Evolutionary conservation across 2,329 filamentous ascomycete genomes (phyloP).

Genomic region (Neonectria coccinea): DNA sequence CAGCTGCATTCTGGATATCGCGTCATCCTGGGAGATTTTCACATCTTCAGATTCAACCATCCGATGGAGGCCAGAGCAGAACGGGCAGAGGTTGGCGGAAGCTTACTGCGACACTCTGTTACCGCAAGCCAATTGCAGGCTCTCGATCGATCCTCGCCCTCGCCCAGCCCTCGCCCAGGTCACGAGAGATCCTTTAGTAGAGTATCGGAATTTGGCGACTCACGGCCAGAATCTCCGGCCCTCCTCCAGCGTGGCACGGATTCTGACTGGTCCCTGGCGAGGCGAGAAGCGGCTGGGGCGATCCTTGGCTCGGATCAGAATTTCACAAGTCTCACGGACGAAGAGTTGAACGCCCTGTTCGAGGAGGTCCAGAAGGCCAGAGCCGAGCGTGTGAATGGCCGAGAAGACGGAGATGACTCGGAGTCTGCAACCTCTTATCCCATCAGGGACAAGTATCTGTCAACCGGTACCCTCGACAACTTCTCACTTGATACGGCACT

Average conservation of each 20-base stretch:
- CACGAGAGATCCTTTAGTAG: constrained; percentile 88
- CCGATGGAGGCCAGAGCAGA: constrained; percentile 95
- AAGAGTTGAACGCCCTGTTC: constrained; percentile 92
- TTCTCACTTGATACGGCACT: constrained; percentile 94
- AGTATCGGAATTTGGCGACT: constrained; percentile 82
- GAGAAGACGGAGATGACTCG: constrained; percentile 88
- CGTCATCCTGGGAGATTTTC: constrained; percentile 96
- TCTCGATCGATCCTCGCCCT: constrained; percentile 68
- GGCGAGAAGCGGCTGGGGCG: constrained; percentile 91
- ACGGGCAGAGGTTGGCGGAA: constrained; percentile 83
- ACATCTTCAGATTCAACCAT: constrained; percentile 99
- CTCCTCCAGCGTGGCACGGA: constrained; percentile 77
- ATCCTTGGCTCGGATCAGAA: constrained; percentile 93
- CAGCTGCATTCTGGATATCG: constrained; percentile 91
- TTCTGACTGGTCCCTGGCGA: constrained; percentile 93
- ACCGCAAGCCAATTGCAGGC: constrained; percentile 70
- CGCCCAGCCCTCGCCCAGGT: constrained; percentile 71
- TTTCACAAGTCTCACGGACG: constrained; percentile 88
- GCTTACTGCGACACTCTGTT: constrained; percentile 85
- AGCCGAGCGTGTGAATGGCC: constrained; percentile 76
- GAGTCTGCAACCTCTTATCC: constrained; percentile 92
- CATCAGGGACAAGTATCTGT: constrained; percentile 93
- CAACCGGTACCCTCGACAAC: constrained; percentile 93
- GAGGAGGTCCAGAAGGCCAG: constrained; percentile 92
- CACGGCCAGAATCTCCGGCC: constrained; percentile 83